Percentiles rank a stretch among this genome's conserved stretches.
These are phyloP conservation scores for Populus ilicifolia DNA, from an alignment of 345 rosid genomes.

Conservation along the genomic window DNA sequence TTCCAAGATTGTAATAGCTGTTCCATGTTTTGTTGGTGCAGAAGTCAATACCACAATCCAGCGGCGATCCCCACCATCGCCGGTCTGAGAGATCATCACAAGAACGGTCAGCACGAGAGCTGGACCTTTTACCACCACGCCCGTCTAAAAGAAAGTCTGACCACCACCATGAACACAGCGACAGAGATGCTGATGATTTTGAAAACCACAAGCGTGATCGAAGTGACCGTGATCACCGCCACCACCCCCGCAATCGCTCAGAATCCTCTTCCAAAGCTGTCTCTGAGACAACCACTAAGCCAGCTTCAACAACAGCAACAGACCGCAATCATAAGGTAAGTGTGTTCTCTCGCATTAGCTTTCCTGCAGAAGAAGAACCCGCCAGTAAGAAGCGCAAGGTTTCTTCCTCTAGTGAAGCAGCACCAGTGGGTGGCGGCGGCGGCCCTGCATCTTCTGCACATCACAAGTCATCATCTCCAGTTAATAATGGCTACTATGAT, in stretches of 20 bases:
- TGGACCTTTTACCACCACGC: slow-evolving; percentile 44
- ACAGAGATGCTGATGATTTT: slow-evolving; percentile 29
- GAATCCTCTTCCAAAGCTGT: slow-evolving; percentile 36
- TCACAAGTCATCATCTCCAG: slow-evolving; percentile 37
- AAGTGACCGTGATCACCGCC: slow-evolving; percentile 16
- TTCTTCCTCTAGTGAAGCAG: slow-evolving; percentile 33
- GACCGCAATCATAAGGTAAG: slow-evolving; percentile 55
- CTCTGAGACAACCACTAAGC: slow-evolving; percentile 26
- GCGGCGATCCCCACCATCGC: slow-evolving; percentile 32
- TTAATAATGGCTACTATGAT: slow-evolving; percentile 42
- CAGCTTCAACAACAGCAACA: slow-evolving; percentile 30
- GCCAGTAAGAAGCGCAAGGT: slow-evolving; percentile 54
- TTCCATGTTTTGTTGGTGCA: slow-evolving; percentile 14
- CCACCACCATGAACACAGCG: slow-evolving; percentile 32
- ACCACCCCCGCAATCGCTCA: slow-evolving; percentile 36
- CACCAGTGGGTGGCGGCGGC: not conserved
- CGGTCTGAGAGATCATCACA: slow-evolving; percentile 51
- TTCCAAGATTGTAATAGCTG: not conserved
- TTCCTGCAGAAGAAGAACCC: slow-evolving; percentile 68
- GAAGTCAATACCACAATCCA: slow-evolving; percentile 41
- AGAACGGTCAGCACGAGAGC: slow-evolving; percentile 37
- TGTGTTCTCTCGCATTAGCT: slow-evolving; percentile 93
- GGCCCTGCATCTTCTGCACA: slow-evolving; percentile 21
- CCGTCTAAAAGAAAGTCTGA: slow-evolving; percentile 63
- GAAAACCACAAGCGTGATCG: slow-evolving; percentile 33